A percentile compares a stretch with the other conserved stretches of the same genome.
These are phyloP conservation scores for Coniochaeta prunicola DNA, from an alignment of 2,329 filamentous ascomycete species.

Conservation along the genomic window DNA sequence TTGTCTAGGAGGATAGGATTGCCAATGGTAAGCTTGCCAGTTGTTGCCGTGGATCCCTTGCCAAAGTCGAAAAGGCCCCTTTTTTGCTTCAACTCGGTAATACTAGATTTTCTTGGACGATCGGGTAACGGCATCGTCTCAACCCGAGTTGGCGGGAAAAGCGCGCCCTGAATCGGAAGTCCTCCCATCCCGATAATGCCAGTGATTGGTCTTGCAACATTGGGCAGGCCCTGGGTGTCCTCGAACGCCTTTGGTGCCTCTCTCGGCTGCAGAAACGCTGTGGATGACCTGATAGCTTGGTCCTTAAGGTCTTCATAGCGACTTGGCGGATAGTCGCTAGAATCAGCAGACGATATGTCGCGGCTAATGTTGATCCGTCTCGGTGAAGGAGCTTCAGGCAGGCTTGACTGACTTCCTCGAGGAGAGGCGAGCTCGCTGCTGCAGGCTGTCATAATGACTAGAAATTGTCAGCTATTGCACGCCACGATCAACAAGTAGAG, in stretches of 20 bases:
- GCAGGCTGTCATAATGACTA: conserved; percentile 33
- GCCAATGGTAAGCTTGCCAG: conserved; percentile 39
- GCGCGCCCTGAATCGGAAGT: conserved; percentile 28
- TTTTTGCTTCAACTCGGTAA: conserved; percentile 16
- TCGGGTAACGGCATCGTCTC: conserved; percentile 15
- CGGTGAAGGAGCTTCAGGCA: conserved; percentile 31
- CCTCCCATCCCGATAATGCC: conserved; percentile 29
- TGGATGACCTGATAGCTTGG: conserved; percentile 26
- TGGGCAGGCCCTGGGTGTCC: conserved; percentile 23
- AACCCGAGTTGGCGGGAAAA: conserved; percentile 33
- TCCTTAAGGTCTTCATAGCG: conserved; percentile 43
- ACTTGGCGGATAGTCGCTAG: conserved; percentile 32
- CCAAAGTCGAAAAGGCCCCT: conserved; percentile 18
- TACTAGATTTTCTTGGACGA: conserved; percentile 10
- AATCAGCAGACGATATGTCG: conserved; percentile 34
- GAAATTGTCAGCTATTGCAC: conserved; percentile 10
- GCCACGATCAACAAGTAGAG: background rate
- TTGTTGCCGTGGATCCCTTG: conserved; percentile 15
- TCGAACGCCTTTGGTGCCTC: conserved; percentile 17
- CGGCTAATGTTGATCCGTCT: conserved; percentile 26
- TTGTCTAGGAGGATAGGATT: conserved; percentile 36
- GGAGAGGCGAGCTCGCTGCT: conserved; percentile 23
- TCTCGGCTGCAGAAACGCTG: conserved; percentile 26
- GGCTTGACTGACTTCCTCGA: conserved; percentile 19
- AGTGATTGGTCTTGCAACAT: conserved; percentile 28